phyloP scores from a whole-genome alignment of 352 stramenopile species.

The Thraustotheca clavata region DNA sequence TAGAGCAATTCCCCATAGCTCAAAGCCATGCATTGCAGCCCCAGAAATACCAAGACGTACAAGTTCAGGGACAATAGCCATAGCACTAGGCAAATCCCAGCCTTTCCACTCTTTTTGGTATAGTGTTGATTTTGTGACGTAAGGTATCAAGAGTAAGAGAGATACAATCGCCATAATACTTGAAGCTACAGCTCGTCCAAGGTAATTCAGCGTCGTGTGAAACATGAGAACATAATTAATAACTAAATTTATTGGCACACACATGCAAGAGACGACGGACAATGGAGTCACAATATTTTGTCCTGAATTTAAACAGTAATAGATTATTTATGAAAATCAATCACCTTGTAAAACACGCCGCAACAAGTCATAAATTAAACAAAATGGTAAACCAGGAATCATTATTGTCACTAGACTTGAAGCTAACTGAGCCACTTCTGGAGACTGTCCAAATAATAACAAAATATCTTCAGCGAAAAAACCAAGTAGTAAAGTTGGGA shows the following conservation, averaged over 20 bases:
- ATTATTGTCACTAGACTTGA: slow-evolving; percentile 33
- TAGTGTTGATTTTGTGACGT: slow-evolving; percentile 38
- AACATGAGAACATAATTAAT: slow-evolving; percentile 46
- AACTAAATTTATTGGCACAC: slow-evolving; percentile 33
- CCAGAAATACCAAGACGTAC: slow-evolving; percentile 5
- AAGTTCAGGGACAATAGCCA: slow-evolving; percentile 4
- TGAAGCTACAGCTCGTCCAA: slow-evolving; percentile 42
- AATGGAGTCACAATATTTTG: slow-evolving; percentile 61
- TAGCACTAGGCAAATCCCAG: not conserved
- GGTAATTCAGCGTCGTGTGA: slow-evolving; percentile 41
- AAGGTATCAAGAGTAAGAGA: slow-evolving; percentile 34
- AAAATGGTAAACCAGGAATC: slow-evolving; percentile 32
- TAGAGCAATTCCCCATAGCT: slow-evolving; percentile 11
- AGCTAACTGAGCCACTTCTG: slow-evolving; percentile 35
- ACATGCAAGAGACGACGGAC: slow-evolving; percentile 31
- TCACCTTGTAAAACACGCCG: slow-evolving; percentile 39
- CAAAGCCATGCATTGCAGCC: slow-evolving; percentile 17
- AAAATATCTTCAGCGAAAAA: slow-evolving; percentile 41
- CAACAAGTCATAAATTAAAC: slow-evolving; percentile 41
- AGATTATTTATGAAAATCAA: not conserved
- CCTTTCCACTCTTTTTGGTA: slow-evolving; percentile 52
- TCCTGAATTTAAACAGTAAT: slow-evolving; percentile 15
- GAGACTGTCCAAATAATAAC: slow-evolving; percentile 41
- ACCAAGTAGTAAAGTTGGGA: slow-evolving; percentile 27
- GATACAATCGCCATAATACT: slow-evolving; percentile 43